phyloP scores from a whole-genome alignment of 352 stramenopile genomes.

The Globisporangium emineosum region DNA sequence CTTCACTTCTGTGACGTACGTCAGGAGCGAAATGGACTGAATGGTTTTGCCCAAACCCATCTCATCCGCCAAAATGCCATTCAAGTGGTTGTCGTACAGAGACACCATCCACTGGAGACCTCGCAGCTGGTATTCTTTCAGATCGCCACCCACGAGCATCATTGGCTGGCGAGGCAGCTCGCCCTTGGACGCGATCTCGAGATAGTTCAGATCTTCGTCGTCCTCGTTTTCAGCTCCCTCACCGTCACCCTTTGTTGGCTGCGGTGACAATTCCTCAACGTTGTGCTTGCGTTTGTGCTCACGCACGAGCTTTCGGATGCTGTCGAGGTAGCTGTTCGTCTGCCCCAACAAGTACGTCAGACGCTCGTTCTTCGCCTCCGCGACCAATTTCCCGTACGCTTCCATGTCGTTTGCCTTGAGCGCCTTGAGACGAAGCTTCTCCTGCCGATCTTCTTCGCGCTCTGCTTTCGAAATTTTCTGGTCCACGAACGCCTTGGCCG shows the following conservation, averaged over 20 bases:
- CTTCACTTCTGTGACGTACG: slow-evolving; percentile 81
- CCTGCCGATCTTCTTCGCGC: slow-evolving; percentile 83
- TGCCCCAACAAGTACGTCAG: slow-evolving; percentile 96
- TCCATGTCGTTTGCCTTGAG: slow-evolving; percentile 97
- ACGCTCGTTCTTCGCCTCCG: slow-evolving; percentile 97
- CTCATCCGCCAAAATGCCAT: slow-evolving; percentile 98
- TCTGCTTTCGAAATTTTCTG: slow-evolving; percentile 74
- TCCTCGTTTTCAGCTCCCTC: slow-evolving; percentile 35
- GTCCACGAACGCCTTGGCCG: slow-evolving; percentile 75
- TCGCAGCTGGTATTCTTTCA: slow-evolving; percentile 98
- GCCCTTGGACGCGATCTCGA: slow-evolving; percentile 81
- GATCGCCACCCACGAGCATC: slow-evolving; percentile 94
- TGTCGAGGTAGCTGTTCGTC: slow-evolving; percentile 96
- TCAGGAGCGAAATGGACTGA: slow-evolving; percentile 83
- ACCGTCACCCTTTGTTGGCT: slow-evolving; percentile 2
- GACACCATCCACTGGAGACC: slow-evolving; percentile 99
- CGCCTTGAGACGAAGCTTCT: slow-evolving; percentile 87
- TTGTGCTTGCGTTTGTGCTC: slow-evolving; percentile 87
- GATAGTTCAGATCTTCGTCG: slow-evolving; percentile 83
- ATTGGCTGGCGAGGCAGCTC: slow-evolving; percentile 90
- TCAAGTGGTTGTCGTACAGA: slow-evolving; percentile 97
- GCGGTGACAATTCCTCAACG: slow-evolving; percentile 29
- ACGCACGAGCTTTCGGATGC: slow-evolving; percentile 92
- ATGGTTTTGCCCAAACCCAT: slow-evolving; percentile 92
- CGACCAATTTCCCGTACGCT: slow-evolving; percentile 95